Evolutionary conservation across 306 rosid species (phyloP), one percentile per base, ranked within the genome.

Genomic region (Cucurbita ficifolia): DNA sequence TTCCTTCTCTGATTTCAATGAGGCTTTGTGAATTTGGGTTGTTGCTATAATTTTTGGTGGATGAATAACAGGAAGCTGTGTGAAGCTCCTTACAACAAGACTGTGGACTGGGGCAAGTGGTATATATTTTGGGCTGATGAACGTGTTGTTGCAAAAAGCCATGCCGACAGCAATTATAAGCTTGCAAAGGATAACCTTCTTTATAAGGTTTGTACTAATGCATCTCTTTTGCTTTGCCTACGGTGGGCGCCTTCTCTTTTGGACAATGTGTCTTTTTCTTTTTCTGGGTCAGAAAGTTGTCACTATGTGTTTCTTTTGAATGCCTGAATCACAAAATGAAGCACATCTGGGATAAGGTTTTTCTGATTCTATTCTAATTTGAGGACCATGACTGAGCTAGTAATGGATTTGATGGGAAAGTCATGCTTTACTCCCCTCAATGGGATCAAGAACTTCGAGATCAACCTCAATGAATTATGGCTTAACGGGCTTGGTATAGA

Each of bases 101-200:
- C 96, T 17, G 91, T 95, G 72, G 96, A 91, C 80, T 95, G 99
- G 99, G 76, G 88, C 77, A 95, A 88, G 82, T 95, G 99, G 99
- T 91, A 88, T 78, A 82, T 95, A 78, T 88, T 89, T 86, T 95
- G 97, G 99, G 97, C 96, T 36, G 99, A 95, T 58, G 99, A 91
- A 82, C 88, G 96, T 61, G 96, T 95, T 68, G 99, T 95, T 76
- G 90, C 96, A 0, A 95, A 91, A 86, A 89, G 59, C 78, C 97
- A 95, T 56, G 84, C 81, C 45, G 97, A 91, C 81, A 95, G 99
- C 93, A 89, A 92, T 79, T 95, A 89, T 78, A 95, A 95, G 88
- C 99, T 89, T 71, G 96, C 96, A 22, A 95, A 89, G 78, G 96
- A 89, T 74, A 79, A 79, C 70, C 83, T 95, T 83, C 83, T 95